A percentile compares a stretch with the other conserved stretches of the same genome.
phyloP scores from a whole-genome alignment of 1,139 yeast genomes.

The Pichia cactophila region DNA sequence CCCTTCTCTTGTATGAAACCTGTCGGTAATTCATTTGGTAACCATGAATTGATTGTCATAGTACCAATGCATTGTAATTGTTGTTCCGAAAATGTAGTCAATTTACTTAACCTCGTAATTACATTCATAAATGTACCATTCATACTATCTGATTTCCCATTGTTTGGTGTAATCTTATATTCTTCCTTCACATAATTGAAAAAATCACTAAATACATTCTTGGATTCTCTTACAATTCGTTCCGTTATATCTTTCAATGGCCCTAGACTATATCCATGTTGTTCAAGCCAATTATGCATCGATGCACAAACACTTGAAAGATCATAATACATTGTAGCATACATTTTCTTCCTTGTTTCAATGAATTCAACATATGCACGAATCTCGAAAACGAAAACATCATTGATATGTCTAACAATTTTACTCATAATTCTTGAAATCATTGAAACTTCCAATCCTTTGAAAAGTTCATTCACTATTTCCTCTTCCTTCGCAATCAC shows the following conservation, averaged over 20 bases:
- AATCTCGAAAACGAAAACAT: constrained; percentile 29
- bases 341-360: constrained; percentile 31
- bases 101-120: constrained; percentile 49
- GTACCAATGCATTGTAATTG: constrained; percentile 44
- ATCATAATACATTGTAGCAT: constrained; percentile 35
- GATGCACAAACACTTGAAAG: neutral
- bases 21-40: constrained; percentile 44
- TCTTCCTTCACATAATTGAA: constrained; percentile 47
- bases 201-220: constrained; percentile 48
- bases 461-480: constrained; percentile 15
- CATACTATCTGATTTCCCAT: constrained; percentile 20
- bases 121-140: constrained; percentile 27
- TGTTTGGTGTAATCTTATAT: constrained; percentile 29
- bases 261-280: neutral
- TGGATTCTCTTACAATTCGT: constrained; percentile 21
- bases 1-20: constrained; percentile 47
- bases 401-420: constrained; percentile 43
- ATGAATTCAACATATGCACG: constrained; percentile 31
- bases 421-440: constrained; percentile 42
- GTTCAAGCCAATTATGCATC: neutral
- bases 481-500: constrained; percentile 17
- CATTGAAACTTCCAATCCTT: constrained; percentile 12
- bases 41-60: constrained; percentile 61
- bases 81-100: constrained; percentile 56
- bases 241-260: constrained; percentile 10